Conservation (phyloP, 805 yeast species). For the Pichia ethanolica region DNA sequence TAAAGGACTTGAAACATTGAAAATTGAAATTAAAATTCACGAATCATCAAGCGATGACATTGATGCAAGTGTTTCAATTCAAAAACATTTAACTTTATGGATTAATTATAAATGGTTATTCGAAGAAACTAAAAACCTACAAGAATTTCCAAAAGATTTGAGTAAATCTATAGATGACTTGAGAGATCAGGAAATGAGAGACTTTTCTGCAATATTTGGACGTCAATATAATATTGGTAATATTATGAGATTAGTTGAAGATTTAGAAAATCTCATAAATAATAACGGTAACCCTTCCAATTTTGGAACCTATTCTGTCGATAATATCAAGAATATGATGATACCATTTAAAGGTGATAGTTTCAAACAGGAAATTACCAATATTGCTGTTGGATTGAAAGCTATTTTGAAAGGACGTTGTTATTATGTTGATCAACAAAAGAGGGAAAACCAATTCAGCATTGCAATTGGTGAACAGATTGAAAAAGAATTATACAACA, state of each 20-base stretch:
- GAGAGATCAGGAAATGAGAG: slow-evolving; percentile 28
- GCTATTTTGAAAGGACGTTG: slow-evolving; percentile 36
- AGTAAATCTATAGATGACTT: slow-evolving; percentile 25
- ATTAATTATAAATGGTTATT: slow-evolving; percentile 47
- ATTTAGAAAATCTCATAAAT: slow-evolving; percentile 45
- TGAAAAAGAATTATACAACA: slow-evolving; percentile 49
- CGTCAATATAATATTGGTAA: slow-evolving; percentile 54
- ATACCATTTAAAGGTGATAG: slow-evolving; percentile 52
- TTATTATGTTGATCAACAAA: slow-evolving; percentile 6
- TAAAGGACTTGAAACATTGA: slow-evolving; percentile 7
- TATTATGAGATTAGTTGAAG: slow-evolving; percentile 55
- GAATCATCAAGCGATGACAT: slow-evolving; percentile 2
- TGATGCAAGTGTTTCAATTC: slow-evolving; percentile 9
- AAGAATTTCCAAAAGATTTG: slow-evolving; percentile 16
- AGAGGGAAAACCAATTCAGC: slow-evolving; percentile 23
- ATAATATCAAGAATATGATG: slow-evolving; percentile 50
- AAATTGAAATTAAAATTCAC: slow-evolving; percentile 3
- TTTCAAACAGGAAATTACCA: slow-evolving; percentile 44
- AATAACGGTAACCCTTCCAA: slow-evolving; percentile 42
- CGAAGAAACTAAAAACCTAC: slow-evolving; percentile 31
- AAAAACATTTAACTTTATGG: slow-evolving; percentile 34
- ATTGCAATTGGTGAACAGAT: slow-evolving; percentile 28
- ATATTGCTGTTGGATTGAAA: slow-evolving; percentile 48
- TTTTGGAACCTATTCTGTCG: slow-evolving; percentile 58
- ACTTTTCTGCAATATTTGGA: slow-evolving; percentile 41